Percentiles rank a stretch among this genome's conserved stretches.
Conservation (phyloP, 257 asterid species). For the Penstemon davidsonii region DNA sequence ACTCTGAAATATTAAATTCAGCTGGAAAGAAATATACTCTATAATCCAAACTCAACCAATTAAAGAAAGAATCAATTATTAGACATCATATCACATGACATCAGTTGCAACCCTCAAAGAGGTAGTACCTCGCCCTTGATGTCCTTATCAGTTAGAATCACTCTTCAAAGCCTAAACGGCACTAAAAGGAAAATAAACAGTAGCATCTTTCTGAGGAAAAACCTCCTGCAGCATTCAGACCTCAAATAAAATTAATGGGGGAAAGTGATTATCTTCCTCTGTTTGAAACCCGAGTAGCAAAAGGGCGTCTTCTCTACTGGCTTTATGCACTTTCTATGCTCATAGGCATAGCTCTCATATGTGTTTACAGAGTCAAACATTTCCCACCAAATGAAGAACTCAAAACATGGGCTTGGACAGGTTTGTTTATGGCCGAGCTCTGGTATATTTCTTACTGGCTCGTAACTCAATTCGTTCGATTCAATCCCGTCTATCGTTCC, state of each 20-base stretch:
- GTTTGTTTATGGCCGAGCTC: conserved; percentile 31
- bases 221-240: no score
- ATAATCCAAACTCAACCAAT: no score
- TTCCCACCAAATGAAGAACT: conserved; percentile 22
- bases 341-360: conserved; percentile 20
- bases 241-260: background rate
- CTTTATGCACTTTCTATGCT: conserved; percentile 24
- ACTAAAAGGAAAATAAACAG: no score
- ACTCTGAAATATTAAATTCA: no score
- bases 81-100: no score
- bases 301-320: conserved; percentile 25
- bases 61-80: no score
- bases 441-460: conserved; percentile 33
- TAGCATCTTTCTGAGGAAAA: no score
- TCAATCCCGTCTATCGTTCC: conserved; percentile 27
- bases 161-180: no score
- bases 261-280: conserved; percentile 24
- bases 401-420: conserved; percentile 32
- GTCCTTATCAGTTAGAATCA: no score
- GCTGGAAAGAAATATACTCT: no score
- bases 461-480: conserved; percentile 31
- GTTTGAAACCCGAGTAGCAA: conserved; percentile 31
- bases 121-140: no score
- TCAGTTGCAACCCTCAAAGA: no score
- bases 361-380: conserved; percentile 28